Percentiles rank a stretch among this genome's conserved stretches.
Conservation (phyloP, 805 yeast genomes). For the Saccharomycopsis vini region DNA sequence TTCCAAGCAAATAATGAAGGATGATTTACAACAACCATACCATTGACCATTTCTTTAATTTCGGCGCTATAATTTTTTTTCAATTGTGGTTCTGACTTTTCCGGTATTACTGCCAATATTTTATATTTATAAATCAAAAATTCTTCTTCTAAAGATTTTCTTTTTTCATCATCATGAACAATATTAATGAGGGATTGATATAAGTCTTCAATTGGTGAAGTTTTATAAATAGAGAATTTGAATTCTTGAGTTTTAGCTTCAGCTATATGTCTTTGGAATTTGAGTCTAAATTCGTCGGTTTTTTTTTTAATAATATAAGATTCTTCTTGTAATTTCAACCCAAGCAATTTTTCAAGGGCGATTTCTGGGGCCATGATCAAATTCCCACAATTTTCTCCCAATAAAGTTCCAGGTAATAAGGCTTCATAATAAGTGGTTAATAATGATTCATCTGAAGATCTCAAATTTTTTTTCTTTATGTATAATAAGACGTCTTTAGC, state of each 20-base stretch:
- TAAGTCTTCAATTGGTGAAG: conserved; percentile 39
- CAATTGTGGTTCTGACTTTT: conserved; percentile 9
- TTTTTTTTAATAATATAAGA: conserved; percentile 31
- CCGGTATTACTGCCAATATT: conserved; percentile 45
- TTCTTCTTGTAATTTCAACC: conserved; percentile 34
- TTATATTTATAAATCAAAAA: conserved; percentile 49
- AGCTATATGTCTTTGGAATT: conserved; percentile 35
- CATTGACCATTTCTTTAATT: conserved; percentile 48
- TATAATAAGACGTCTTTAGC: conserved; percentile 39
- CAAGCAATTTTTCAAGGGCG: conserved; percentile 37
- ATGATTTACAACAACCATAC: conserved; percentile 61
- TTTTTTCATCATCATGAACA: conserved; percentile 49
- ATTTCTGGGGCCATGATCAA: conserved; percentile 38
- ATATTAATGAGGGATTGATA: conserved; percentile 50
- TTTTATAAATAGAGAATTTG: conserved; percentile 35
- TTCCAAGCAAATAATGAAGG: conserved; percentile 63
- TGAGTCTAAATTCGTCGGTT: conserved; percentile 40
- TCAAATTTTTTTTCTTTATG: conserved; percentile 27
- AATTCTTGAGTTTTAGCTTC: conserved; percentile 31
- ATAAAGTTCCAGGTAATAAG: conserved; percentile 46
- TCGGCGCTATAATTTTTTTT: conserved; percentile 26
- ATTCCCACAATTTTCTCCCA: conserved; percentile 45
- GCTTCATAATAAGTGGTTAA: conserved; percentile 40
- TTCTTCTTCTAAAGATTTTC: conserved; percentile 52
- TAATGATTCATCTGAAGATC: conserved; percentile 21